These are phyloP conservation scores for Metarhizium rileyi DNA, from an alignment of 2,329 filamentous ascomycete genomes.

Conservation along the genomic window DNA sequence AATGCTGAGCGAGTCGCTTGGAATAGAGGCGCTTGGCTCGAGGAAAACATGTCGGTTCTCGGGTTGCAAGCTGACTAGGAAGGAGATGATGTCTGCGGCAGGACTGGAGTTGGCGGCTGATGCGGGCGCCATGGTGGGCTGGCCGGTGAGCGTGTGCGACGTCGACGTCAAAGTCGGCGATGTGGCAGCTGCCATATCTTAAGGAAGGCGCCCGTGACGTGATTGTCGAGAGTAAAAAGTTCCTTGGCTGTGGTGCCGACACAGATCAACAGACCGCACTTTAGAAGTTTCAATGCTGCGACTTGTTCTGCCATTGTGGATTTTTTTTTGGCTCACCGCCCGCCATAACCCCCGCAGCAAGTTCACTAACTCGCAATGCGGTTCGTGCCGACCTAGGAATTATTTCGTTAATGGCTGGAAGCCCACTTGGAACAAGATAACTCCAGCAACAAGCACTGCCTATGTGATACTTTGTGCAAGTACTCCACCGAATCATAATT, in stretches of 20 bases:
- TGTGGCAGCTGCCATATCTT: conserved; percentile 30
- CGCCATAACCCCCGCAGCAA: neutral
- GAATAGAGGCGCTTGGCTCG: conserved; percentile 58
- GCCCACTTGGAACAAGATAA: too few relatives aligned
- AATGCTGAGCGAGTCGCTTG: conserved; percentile 59
- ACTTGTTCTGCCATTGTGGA: conserved; percentile 7
- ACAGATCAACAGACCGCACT: neutral
- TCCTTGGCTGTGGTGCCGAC: neutral
- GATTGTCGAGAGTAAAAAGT: neutral
- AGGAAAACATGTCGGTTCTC: conserved; percentile 64
- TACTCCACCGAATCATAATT: too few relatives aligned
- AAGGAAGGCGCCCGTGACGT: neutral
- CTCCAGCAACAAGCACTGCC: too few relatives aligned
- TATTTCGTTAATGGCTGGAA: too few relatives aligned
- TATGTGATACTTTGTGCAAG: too few relatives aligned
- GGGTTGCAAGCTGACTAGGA: conserved; percentile 48
- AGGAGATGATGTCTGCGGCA: conserved; percentile 32
- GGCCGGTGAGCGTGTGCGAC: conserved; percentile 51
- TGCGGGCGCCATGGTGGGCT: conserved; percentile 32
- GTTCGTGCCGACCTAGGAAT: too few relatives aligned
- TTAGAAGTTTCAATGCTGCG: neutral
- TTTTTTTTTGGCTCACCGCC: conserved; percentile 12
- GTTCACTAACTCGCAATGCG: too few relatives aligned
- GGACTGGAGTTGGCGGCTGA: conserved; percentile 22
- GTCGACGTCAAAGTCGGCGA: conserved; percentile 54